Conservation (phyloP, 345 rosid genomes). For the Citrus reticulata region DNA sequence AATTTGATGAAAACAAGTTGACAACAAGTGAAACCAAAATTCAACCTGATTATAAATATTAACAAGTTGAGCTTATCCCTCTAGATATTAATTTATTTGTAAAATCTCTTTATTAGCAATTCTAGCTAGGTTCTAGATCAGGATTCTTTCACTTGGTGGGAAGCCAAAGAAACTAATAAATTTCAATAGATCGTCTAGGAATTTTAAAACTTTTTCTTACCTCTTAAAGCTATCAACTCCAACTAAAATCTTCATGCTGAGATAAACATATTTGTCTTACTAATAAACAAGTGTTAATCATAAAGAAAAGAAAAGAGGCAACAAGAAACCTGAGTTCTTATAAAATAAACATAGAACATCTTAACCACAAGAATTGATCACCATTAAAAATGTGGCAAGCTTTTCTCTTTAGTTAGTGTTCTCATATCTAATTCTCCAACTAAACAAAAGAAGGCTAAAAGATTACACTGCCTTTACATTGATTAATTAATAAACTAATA, state of each 20-base stretch:
- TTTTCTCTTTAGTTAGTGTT: constrained; percentile 10
- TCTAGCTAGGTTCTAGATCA: background rate
- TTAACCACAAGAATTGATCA: constrained; percentile 25
- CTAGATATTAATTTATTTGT: too few species aligned
- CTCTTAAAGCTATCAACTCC: constrained; percentile 8
- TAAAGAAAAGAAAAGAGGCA: constrained; percentile 14
- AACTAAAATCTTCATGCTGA: constrained; percentile 9
- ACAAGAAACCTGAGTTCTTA: constrained; percentile 13
- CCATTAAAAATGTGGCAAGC: constrained; percentile 17
- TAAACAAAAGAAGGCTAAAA: background rate
- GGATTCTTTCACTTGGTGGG: background rate
- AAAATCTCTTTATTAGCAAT: background rate
- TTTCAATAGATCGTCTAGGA: background rate
- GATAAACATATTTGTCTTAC: constrained; percentile 22
- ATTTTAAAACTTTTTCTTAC: constrained; percentile 7
- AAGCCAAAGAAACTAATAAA: background rate
- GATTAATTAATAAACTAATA: background rate
- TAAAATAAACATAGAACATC: background rate
- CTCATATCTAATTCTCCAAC: constrained; percentile 21
- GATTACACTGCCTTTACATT: constrained; percentile 1
- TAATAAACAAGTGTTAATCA: constrained; percentile 7
- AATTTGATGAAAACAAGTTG: background rate
- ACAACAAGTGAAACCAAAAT: too few species aligned
- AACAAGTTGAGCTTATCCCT: background rate
- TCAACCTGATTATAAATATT: too few species aligned